Percentiles rank a stretch among this genome's conserved stretches.
Conservation (phyloP, 2,329 filamentous ascomycete genomes). For the Gaeumannomyces sp. region DNA sequence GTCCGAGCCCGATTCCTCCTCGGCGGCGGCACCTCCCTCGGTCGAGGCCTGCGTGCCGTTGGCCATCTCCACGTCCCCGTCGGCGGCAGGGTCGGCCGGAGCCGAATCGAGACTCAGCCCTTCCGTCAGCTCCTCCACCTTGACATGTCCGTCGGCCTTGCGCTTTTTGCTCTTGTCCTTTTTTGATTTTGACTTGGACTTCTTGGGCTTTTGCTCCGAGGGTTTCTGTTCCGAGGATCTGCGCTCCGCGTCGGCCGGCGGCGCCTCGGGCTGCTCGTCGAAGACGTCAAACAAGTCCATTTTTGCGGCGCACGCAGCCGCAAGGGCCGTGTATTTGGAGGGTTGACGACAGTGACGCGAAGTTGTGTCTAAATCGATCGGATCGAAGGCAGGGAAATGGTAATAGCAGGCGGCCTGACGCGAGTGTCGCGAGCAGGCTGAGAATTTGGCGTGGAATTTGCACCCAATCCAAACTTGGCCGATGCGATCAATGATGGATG, state of each 20-base stretch:
- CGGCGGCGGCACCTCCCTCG: conserved; percentile 19
- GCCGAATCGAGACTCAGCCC: conserved; percentile 5
- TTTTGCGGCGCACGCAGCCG: not conserved
- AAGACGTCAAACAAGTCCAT: conserved; percentile 84
- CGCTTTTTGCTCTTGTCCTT: conserved; percentile 73
- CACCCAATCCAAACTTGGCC: not conserved
- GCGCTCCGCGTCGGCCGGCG: conserved; percentile 3
- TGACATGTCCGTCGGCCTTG: conserved; percentile 64
- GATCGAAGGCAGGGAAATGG: not conserved
- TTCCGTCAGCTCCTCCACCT: not conserved
- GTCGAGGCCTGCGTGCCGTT: conserved; percentile 27
- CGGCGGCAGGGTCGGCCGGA: not conserved
- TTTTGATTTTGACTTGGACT: conserved; percentile 37
- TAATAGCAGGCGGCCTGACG: not conserved
- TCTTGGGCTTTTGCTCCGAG: conserved; percentile 22
- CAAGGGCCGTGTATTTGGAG: not conserved
- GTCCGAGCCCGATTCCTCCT: conserved; percentile 28
- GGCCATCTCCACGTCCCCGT: conserved; percentile 32
- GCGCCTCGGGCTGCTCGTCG: conserved; percentile 55
- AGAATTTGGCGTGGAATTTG: not conserved
- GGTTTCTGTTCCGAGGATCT: not conserved
- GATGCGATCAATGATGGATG: not conserved
- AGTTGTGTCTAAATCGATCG: not conserved
- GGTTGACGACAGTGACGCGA: not conserved
- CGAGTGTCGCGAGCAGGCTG: not conserved